Conservation (phyloP, 768 basidiomycete species). For the Psilocybe tampanensis region DNA sequence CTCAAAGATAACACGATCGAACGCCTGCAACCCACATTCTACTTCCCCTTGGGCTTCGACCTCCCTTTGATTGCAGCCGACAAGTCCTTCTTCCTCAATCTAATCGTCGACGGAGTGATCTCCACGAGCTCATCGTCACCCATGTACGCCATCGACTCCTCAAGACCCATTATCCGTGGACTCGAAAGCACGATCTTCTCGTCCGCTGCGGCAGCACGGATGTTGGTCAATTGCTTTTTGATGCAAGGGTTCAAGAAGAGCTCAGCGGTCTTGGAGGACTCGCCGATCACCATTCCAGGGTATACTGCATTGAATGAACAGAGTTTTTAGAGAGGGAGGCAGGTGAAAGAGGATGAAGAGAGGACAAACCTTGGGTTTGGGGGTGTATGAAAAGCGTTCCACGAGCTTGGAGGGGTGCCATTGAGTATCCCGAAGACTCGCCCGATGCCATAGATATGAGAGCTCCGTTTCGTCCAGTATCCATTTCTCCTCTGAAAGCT, state of each 20-base stretch:
- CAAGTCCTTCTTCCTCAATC: conserved; percentile 45
- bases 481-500: conserved; percentile 43
- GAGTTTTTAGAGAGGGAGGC: not conserved
- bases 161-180: conserved; percentile 44
- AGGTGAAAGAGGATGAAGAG: not conserved
- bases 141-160: conserved; percentile 51
- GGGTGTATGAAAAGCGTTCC: conserved; percentile 49
- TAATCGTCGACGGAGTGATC: conserved; percentile 43
- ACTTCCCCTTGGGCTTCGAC: conserved; percentile 23
- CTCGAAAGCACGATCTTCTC: conserved; percentile 51
- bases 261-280: conserved; percentile 46
- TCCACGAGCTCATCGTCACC: conserved; percentile 52
- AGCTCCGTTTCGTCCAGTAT: conserved; percentile 50
- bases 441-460: conserved; percentile 49
- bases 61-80: conserved; percentile 36
- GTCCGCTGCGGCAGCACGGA: conserved; percentile 49
- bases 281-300: conserved; percentile 54
- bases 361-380: conserved; percentile 37
- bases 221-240: conserved; percentile 53
- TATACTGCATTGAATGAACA: conserved; percentile 37
- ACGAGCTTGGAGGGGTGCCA: conserved; percentile 51
- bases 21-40: conserved; percentile 3
- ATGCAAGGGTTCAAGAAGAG: conserved; percentile 49
- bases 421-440: conserved; percentile 48
- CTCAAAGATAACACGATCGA: no score